Percentiles rank a stretch among this genome's conserved stretches.
Conservation (phyloP, 2,329 filamentous ascomycete genomes). For the Phoma sp. region DNA sequence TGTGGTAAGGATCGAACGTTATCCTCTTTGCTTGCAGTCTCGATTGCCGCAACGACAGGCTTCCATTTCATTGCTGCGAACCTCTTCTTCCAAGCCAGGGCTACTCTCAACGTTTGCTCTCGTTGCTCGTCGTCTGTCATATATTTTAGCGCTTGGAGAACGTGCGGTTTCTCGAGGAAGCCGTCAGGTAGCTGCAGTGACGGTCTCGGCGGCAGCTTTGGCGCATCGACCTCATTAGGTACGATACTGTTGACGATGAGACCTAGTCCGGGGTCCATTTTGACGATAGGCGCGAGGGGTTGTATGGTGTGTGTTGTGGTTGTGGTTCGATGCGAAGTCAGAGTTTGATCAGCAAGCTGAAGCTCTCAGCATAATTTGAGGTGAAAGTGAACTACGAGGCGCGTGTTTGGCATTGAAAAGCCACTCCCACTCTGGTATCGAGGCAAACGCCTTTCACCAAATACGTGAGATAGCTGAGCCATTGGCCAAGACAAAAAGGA, state of each 20-base stretch:
- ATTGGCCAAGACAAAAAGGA: neutral
- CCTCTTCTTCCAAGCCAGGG: slow-evolving; percentile 18
- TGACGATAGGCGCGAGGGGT: neutral
- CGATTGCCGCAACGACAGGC: slow-evolving; percentile 12
- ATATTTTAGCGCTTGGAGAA: slow-evolving; percentile 24
- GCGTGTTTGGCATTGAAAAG: neutral
- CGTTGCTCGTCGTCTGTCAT: slow-evolving; percentile 17
- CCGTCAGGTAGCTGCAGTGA: neutral
- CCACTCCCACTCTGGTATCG: neutral
- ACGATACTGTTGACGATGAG: slow-evolving; percentile 2
- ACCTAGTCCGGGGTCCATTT: slow-evolving; percentile 10
- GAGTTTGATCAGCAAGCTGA: neutral
- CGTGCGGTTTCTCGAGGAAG: slow-evolving; percentile 21
- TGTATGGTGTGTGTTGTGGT: neutral
- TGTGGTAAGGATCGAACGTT: neutral
- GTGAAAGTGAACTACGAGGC: slow-evolving; percentile 3
- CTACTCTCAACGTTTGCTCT: slow-evolving; percentile 11
- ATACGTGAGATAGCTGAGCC: neutral
- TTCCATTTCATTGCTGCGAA: slow-evolving; percentile 22
- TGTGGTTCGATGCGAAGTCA: too few relatives aligned
- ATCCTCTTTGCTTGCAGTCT: slow-evolving; percentile 2
- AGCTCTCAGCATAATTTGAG: neutral
- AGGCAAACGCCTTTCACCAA: neutral
- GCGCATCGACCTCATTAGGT: neutral
- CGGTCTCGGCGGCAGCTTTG: neutral